Evolutionary conservation across 2,329 filamentous ascomycete genomes (phyloP).

Genomic region (Sporothrix schenckii): DNA sequence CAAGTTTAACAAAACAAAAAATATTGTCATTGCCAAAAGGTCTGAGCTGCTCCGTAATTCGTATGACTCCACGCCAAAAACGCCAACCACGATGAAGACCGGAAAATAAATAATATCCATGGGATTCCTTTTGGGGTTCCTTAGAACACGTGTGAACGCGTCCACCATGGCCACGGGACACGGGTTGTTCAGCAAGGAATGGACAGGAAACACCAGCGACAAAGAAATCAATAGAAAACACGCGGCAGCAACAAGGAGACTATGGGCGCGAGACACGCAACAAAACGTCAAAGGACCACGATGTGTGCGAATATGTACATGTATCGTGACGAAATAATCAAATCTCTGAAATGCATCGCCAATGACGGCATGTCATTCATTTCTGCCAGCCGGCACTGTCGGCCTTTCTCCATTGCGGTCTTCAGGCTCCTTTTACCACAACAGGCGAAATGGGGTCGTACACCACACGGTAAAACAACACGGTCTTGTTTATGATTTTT

Average conservation of each 20-base stretch:
- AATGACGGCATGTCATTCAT: conserved; percentile 23
- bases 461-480: conserved; percentile 11
- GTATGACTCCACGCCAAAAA: not conserved
- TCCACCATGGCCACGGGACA: not conserved
- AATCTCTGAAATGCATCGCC: conserved; percentile 6
- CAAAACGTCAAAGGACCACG: not conserved
- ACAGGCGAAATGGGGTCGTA: not conserved
- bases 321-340: not conserved
- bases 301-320: too few relatives aligned
- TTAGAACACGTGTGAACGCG: not conserved
- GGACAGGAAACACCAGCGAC: not conserved
- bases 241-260: not conserved
- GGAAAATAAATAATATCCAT: not conserved
- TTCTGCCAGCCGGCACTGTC: not conserved
- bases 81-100: not conserved
- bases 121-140: not conserved
- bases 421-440: not conserved
- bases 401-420: too few relatives aligned
- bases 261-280: not conserved
- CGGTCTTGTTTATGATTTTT: too few relatives aligned
- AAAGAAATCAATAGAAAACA: not conserved
- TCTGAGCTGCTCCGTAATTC: too few relatives aligned
- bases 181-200: conserved; percentile 13
- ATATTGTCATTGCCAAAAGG: not conserved
- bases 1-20: not conserved